Percentiles rank a stretch among this genome's conserved stretches.
Evolutionary conservation across 116 monocot genomes (phyloP).

Genomic region (Thalassia testudinum): DNA sequence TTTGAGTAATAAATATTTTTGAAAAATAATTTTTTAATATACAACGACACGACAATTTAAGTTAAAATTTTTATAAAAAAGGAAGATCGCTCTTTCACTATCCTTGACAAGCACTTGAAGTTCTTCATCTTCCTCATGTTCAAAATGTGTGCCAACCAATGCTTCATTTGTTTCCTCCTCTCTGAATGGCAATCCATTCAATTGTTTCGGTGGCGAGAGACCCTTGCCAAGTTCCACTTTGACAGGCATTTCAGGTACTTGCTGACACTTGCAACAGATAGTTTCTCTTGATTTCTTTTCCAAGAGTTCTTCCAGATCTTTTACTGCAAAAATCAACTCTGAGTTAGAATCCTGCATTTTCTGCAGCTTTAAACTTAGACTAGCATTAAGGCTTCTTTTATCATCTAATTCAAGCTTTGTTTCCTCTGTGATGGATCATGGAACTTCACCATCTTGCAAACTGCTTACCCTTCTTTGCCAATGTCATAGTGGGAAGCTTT

Average conservation of each 20-base stretch:
- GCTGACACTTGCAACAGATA: slow-evolving; percentile 7
- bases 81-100: too few relatives aligned
- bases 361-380: slow-evolving; percentile 62
- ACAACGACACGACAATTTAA: too few relatives aligned
- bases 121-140: slow-evolving; percentile 9
- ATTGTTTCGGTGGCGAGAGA: too few relatives aligned
- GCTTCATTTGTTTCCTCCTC: too few relatives aligned
- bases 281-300: slow-evolving; percentile 37
- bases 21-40: too few relatives aligned
- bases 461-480: slow-evolving; percentile 7
- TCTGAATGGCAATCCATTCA: too few relatives aligned
- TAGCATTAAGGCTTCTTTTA: slow-evolving; percentile 64
- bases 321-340: slow-evolving; percentile 66
- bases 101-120: slow-evolving; percentile 9
- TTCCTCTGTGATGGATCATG: slow-evolving; percentile 41
- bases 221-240: too few relatives aligned
- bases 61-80: too few relatives aligned
- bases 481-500: slow-evolving; percentile 19
- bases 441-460: slow-evolving; percentile 25
- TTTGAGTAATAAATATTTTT: too few relatives aligned
- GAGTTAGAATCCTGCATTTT: slow-evolving; percentile 82
- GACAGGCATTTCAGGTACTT: not conserved
- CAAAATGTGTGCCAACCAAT: slow-evolving; percentile 17
- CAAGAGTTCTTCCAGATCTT: slow-evolving; percentile 66
- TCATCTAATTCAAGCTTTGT: slow-evolving; percentile 59